A percentile compares a stretch with the other conserved stretches of the same genome.
Conservation (phyloP, 306 rosid genomes). For the Mimosa pudica region DNA sequence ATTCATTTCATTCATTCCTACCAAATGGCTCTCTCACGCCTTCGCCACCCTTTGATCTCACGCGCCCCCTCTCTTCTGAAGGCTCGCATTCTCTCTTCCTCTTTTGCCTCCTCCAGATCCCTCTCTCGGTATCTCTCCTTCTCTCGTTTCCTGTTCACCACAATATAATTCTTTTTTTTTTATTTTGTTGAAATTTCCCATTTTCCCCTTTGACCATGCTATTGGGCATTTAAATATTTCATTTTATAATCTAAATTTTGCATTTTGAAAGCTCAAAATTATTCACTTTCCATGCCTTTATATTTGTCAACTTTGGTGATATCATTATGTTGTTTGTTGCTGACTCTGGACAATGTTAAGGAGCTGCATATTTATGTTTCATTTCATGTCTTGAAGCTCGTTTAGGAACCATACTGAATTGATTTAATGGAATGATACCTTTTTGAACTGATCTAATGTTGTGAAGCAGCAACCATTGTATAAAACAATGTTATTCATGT, state of each 20-base stretch:
- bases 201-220: background rate
- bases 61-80: constrained; percentile 51
- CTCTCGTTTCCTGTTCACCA: background rate
- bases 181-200: background rate
- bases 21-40: constrained; percentile 82
- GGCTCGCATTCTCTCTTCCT: constrained; percentile 59
- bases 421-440: background rate
- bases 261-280: too few relatives aligned
- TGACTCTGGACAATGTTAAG: background rate
- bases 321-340: background rate
- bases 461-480: background rate
- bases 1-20: too few relatives aligned
- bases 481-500: background rate
- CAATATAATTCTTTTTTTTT: background rate
- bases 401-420: background rate
- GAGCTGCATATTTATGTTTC: background rate
- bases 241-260: too few relatives aligned
- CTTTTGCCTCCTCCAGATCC: constrained; percentile 62
- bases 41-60: constrained; percentile 73
- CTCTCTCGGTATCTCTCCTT: constrained; percentile 48
- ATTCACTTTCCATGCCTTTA: too few relatives aligned
- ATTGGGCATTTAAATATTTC: background rate
- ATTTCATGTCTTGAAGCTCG: background rate
- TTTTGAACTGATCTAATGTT: background rate
- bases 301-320: background rate